Conservation (phyloP, 2,329 filamentous ascomycete genomes). For the Ceratocystis ficicola region DNA sequence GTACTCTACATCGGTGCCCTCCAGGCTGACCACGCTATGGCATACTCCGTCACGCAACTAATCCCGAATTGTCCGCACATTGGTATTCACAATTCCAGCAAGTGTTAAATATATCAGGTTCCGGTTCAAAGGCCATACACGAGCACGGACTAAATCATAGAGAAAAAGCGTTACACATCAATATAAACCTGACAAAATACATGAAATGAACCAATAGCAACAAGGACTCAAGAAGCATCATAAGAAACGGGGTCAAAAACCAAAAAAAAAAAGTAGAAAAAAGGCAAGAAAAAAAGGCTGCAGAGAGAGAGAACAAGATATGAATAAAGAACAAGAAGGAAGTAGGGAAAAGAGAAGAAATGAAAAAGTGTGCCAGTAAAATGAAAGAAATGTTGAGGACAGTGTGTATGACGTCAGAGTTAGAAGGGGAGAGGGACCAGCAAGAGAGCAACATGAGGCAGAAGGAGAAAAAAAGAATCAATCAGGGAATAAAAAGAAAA, state of each 20-base stretch:
- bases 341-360: constrained; percentile 29
- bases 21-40: too few relatives aligned
- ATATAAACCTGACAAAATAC: constrained; percentile 1
- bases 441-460: constrained; percentile 24
- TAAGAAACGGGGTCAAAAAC: too few relatives aligned
- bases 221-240: constrained; percentile 16
- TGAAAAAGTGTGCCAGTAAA: constrained; percentile 24
- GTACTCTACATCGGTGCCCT: too few relatives aligned
- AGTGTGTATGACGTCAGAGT: not conserved
- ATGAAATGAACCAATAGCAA: constrained; percentile 21
- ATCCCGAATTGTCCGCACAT: too few relatives aligned
- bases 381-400: constrained; percentile 22
- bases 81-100: too few relatives aligned
- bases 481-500: not conserved
- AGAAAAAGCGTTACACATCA: constrained; percentile 3
- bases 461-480: not conserved
- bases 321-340: constrained; percentile 24
- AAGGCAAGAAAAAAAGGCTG: constrained; percentile 28
- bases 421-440: constrained; percentile 24
- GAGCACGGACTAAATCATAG: not conserved
- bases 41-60: too few relatives aligned
- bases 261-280: constrained; percentile 24
- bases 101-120: too few relatives aligned
- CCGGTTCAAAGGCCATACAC: too few relatives aligned
- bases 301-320: constrained; percentile 21